Evolutionary conservation across 306 rosid species (phyloP), one percentile per base, ranked within the genome.

Genomic region (Dicorynia guianensis): DNA sequence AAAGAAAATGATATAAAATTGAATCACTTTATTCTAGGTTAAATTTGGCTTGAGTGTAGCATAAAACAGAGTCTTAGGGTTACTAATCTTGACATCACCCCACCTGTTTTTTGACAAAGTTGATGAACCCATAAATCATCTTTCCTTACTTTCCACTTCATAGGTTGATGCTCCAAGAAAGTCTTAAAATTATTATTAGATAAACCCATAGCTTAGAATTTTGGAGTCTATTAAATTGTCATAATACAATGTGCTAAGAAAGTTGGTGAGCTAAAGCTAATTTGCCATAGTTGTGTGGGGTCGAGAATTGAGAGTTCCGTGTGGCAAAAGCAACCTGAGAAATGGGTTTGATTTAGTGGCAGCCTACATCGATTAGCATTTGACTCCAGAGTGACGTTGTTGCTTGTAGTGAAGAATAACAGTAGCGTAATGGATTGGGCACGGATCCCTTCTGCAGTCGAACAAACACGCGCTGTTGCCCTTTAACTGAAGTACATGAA

Each of bases 381-480:
- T 70, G 81, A 76, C 52, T 80, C 18, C 17, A 71, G 34, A 63
- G 34, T 56, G 78, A 65, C 12, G 34, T 20, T 38, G 6, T 88
- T 82, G 86, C 90, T 87, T 91, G 82, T 71, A 43, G 81, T 55
- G 81, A 67, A 17, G 35, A 72, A 75, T 35, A 72, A 49, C 71
- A 63, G 49, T 75, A 49, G 49, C 88, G 80, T 76, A 68, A 54
- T 62, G 67, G 42, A n/a, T 61, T 7, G 42, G 71, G 10, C 71
- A 72, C 67, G 63, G 47, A 20, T 40, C 46, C 44, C 68, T 53
- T 40, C 4, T 20, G 25, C 19, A 49, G 36, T 5, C 59, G 47
- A 63, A 50, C 38, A 75, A 39, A 20, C n/a, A 8, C 8, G 10
- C 7, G 9, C 38, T 38, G 19, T 67, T 59, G 7, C 67, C 75